Evolutionary conservation across 1,139 yeast genomes (phyloP), one percentile per base, ranked within the genome.

Genomic region (Kurtzmaniella quercitrusa): DNA sequence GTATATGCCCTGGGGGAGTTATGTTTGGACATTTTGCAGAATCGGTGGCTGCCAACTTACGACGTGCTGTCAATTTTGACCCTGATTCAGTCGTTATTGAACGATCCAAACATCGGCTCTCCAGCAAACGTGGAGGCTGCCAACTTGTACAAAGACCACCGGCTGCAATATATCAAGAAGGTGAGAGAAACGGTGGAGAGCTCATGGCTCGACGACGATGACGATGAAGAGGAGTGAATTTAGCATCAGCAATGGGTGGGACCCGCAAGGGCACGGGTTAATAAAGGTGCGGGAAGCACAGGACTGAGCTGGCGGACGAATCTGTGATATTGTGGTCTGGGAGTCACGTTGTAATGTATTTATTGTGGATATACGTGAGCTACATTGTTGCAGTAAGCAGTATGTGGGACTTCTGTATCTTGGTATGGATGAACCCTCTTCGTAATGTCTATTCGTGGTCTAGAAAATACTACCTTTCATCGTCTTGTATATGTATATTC

Each of bases 121-220:
- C 99, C 99, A 3, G 99, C 99, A 1, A 94, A 93, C 57, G 98
- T 89, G 7, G 99, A 94, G 63, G 98, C 98, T 2, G 97, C 98
- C 1, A 91, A 90, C 52, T 72, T 93, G 59, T 93, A 89, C 67
- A 88, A 90, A 62, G 98, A 93, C 60, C 98, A 94, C 63, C 80
- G 95, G 52, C 83, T 93, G 34, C 97, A 91, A 66, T 93, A 93
- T 60, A 81, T 85, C 46, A 89, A 90, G 60, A 70, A 97, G 51
- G 98, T 93, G 23, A 79, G 94, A 53, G 95, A 90, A 60, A 89
- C 97, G 0, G 98, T 93, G 41, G 98, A 93, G 56, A 83, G 76
- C 50, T 85, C 93, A 53, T 88, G 96, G 96, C 70, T 73, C 39
- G 84, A 79, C 50, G 83, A 79, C 47, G 76, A 77, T 48, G 66